Evolutionary conservation across 768 basidiomycete genomes (phyloP), one percentile per base, ranked within the genome.

Genomic region (Daedaleopsis nitida): DNA sequence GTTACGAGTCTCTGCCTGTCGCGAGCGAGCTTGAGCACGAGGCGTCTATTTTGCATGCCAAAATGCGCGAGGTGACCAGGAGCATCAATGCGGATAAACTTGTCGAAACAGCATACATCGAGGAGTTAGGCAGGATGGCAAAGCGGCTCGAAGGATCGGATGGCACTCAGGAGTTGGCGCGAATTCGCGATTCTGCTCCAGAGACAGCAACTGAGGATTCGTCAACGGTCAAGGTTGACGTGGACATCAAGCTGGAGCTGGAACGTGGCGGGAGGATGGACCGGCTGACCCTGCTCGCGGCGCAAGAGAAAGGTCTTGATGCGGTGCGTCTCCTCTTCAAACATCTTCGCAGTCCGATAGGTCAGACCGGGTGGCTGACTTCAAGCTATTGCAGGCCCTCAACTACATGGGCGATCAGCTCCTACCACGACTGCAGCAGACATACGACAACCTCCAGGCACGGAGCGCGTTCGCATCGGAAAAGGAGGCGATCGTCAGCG

Each of bases 231-330:
- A 10, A 27, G 24, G 42, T 38, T 3, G 38, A 52, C 9, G 34
- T 59, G 19, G 67, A 76, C 57, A 65, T 75, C 34, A 57, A 49
- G 24, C 17, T 35, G 0, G 70, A 74, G 21, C 51, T 78, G 13
- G 71, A 75, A 53, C 59, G 56, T 1, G 76, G 75, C 14, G 77
- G 75, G 71, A 49, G 56, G 1, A 52, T 65, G 7, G 78, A 79
- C 56, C 75, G 77, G 48, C 57, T 60, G 1, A 49, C 55, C 2
- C 52, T 72, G 21, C 65, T 78, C 6, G 61, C 69, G 39, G 56
- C 64, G 5, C 67, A 70, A 19, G 63, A 57, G 38, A 52, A 55
- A 3, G 57, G 72, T 4, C 54, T 76, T 6, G 72, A 76, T 38
- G 48, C 61, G 52, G 77, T 77, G 55, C 35, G 58, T 38, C 39